Base-by-base conservation (phyloP, 352 stramenopile genomes). In the Phytophthora pini region DNA sequence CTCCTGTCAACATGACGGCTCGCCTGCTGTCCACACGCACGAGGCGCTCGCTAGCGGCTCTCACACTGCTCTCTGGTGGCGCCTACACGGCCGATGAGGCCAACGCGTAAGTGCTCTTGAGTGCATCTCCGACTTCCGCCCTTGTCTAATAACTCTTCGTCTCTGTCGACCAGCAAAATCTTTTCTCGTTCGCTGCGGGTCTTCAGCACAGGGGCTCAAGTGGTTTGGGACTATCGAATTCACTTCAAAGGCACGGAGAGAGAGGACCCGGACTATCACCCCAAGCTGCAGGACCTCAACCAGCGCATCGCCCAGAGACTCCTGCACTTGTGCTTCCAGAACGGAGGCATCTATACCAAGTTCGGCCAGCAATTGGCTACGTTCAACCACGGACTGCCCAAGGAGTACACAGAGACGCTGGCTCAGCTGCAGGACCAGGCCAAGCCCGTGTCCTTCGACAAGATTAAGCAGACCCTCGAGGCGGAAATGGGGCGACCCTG, bases 281-380 rank as follows among this genome's bases (percentile, higher is more conserved):
- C 53, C 4, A 76, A 82, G 51, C 67, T 96, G 41, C 61, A 77
- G 34, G 61, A 47, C 24, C 80, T 92, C 15, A 96, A 97, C 68
- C 45, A 86, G 48, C 87, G 88, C 57, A 93, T 86, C 31, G 97
- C 97, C 5, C 60, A 90, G 66, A 83, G 92, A 32, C 73, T 99
- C 13, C 72, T 98, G 15, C 32, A 90, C 13, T 69, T 99, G 47
- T 99, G 95, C 70, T 90, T 90, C 52, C 66, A 76, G 4, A 99
- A 99, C 74, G 93, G 88, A 36, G 96, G 97, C 46, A 94, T 98
- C 13, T 99, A 99, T 83, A 98, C 98, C 51, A 99, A 99, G 75
- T 92, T 99, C 7, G 97, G 97, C 7, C 97, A 99, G 79, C 97
- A 99, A 70, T 64, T 99, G 15, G 93, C 96, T 5, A 98, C 98